Base-by-base conservation (phyloP, 2,329 filamentous ascomycete genomes). In the Aureobasidium musti region DNA sequence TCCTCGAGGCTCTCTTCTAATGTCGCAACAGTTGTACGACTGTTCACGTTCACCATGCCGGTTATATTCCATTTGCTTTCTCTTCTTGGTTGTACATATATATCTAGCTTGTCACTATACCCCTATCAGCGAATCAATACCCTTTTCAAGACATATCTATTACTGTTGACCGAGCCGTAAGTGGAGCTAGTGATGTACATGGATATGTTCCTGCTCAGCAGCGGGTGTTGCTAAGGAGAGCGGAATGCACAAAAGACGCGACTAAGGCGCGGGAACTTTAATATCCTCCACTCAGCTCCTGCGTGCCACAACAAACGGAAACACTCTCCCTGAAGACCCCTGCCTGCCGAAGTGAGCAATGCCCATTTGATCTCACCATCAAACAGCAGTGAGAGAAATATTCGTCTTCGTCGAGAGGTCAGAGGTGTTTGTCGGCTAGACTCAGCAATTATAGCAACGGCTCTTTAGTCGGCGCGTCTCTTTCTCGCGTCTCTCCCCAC, bases 151-250 rank as follows among this genome's bases (percentile, higher is more conserved):
- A 41, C 35, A 10, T 11, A 4, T 6, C 37, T 11, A 13, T 59
- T 17, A 59, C 26, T 33, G 54, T 59, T 33, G 39, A 33, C 26
- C 23, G 26, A 45, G 39, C 23, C 26, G 23, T 5, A 23, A 28
- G 14, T 11, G 10, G 4, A 41, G 21, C 5, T 54, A 0, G 14
- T 43, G 17, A 45, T 28, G 30, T 41, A 26, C n/a, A 28, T 49
- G 30, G 23, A 33, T 2, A 45, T 49, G 57, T 37, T 23, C 41
- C 47, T 60, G 54, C 23, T 45, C 23, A 45, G 54, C 57, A 37
- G 54, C 57, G 57, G 57, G 57, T 61, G 57, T 61, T 61, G 57
- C 57, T 61, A 49, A 61, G 57, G 57, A 37, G 41, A 59, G 57
- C 57, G 57, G 57, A 61, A 61, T 61, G 57, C 57, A 49, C 57